Evolutionary conservation across 768 basidiomycete species (phyloP).

Genomic region (Bullera alba): DNA sequence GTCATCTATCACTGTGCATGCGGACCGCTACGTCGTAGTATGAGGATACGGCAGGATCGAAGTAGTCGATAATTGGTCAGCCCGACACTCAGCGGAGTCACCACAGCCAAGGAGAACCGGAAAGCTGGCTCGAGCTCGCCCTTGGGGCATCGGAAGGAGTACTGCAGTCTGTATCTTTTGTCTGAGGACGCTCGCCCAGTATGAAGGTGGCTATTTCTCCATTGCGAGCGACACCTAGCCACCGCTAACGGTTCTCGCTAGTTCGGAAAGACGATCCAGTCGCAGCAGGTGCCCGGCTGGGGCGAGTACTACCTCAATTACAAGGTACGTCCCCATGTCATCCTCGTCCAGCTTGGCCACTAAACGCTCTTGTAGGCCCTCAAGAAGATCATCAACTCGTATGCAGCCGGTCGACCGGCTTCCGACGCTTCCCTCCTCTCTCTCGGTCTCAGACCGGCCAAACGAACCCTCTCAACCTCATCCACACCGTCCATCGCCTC

Average conservation of each 20-base stretch:
- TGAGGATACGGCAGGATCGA: no score
- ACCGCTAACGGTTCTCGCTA: constrained; percentile 42
- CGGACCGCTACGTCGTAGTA: no score
- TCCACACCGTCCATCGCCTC: background rate
- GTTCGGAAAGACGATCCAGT: constrained; percentile 98
- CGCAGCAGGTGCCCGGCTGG: constrained; percentile 96
- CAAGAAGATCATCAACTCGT: constrained; percentile 82
- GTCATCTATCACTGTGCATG: no score
- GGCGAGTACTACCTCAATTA: constrained; percentile 92
- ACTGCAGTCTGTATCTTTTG: background rate
- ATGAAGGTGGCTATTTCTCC: constrained; percentile 1
- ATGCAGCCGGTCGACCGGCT: constrained; percentile 79
- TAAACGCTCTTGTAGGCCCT: constrained; percentile 18
- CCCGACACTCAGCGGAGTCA: no score
- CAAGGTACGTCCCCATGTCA: constrained; percentile 52
- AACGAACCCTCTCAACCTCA: constrained; percentile 47
- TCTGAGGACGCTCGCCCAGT: background rate
- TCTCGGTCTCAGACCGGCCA: constrained; percentile 66
- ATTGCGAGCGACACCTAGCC: background rate
- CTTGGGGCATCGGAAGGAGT: background rate
- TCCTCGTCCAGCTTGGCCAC: background rate
- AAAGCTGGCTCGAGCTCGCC: no score
- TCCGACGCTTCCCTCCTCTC: constrained; percentile 84
- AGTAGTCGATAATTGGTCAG: no score
- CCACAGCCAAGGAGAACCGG: no score